These are phyloP conservation scores for Elsinoe perseae DNA, from an alignment of 2,329 filamentous ascomycete genomes.

Conservation along the genomic window DNA sequence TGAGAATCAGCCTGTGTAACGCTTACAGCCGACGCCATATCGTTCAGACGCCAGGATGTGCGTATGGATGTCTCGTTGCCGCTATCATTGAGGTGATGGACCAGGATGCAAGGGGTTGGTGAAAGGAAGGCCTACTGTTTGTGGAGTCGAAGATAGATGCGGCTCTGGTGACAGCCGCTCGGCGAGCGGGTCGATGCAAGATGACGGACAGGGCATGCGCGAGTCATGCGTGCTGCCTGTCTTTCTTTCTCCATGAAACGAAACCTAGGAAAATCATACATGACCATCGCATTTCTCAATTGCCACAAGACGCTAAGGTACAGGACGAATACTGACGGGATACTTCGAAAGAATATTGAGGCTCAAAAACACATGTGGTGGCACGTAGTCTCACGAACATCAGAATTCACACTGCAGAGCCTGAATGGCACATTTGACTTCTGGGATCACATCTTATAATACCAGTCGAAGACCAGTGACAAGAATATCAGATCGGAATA, in stretches of 20 bases:
- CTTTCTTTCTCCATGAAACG: not conserved
- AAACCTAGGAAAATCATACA: not conserved
- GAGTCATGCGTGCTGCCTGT: not conserved
- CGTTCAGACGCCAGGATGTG: not conserved
- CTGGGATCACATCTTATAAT: too few relatives aligned
- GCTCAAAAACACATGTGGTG: too few relatives aligned
- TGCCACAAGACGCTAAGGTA: too few relatives aligned
- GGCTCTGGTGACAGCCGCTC: constrained; percentile 1
- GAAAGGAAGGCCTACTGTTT: not conserved
- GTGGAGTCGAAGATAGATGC: not conserved
- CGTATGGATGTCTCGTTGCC: not conserved
- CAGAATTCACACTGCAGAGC: too few relatives aligned
- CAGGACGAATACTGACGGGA: too few relatives aligned
- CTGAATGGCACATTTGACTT: too few relatives aligned
- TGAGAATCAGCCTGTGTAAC: not conserved
- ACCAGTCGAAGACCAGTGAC: too few relatives aligned
- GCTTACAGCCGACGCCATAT: not conserved
- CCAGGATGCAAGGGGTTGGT: not conserved
- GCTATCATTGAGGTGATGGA: not conserved
- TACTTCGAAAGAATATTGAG: too few relatives aligned
- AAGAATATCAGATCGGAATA: not conserved
- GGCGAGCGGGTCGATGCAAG: not conserved
- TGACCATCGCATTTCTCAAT: too few relatives aligned
- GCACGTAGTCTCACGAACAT: too few relatives aligned
- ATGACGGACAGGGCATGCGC: constrained; percentile 4